Base-by-base conservation (phyloP, 1,284 basidiomycete genomes). In the Gymnopus androsaceus region DNA sequence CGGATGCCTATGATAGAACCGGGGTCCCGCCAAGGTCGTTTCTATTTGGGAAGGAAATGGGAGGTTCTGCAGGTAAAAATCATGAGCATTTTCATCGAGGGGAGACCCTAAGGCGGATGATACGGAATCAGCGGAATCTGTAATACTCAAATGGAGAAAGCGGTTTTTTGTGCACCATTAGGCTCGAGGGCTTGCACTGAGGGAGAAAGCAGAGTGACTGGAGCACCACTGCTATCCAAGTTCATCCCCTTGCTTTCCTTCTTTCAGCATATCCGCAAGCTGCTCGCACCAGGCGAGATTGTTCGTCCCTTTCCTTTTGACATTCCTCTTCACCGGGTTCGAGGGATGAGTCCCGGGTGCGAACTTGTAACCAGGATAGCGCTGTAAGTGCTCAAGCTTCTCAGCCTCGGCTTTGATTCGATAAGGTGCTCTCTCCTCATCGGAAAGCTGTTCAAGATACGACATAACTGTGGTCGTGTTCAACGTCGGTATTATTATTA, bases 351-450 rank as follows among this genome's bases (percentile, higher is more conserved):
- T 64, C 21, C 67, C 66, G 2, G 84, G 84, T 9, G 71, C 69
- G 66, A 81, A 86, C 6, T 76, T 77, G 63, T 85, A 86, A 55
- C 75, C 71, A 23, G 85, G 85, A 59, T 85, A 80, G 58, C 74
- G 75, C 17, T 68, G 64, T n/a, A 72, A 68, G 62, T 90, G 87
- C 44, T 79, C 75, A 4, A 74, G 67, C 67, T 88, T 88, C 66
- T 84, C 85, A n/a, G 76, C 68, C 15, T 77, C 73, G 1, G 87
- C 86, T 59, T 76, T 75, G 53, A 75, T 69, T 44, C 76, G 75
- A 74, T 80, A 88, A 12, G 73, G 61, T 36, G 72, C 68, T 61
- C 80, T 82, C 50, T 82, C 75, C 4, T 67, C 62, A 14, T 76
- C 75, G 1, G 76, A 62, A 54, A 85, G 21, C 71, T 67, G 52